Percentiles rank a stretch among this genome's conserved stretches.
Evolutionary conservation across 2,329 filamentous ascomycete species (phyloP).

Genomic region (Lizonia empirigonia): DNA sequence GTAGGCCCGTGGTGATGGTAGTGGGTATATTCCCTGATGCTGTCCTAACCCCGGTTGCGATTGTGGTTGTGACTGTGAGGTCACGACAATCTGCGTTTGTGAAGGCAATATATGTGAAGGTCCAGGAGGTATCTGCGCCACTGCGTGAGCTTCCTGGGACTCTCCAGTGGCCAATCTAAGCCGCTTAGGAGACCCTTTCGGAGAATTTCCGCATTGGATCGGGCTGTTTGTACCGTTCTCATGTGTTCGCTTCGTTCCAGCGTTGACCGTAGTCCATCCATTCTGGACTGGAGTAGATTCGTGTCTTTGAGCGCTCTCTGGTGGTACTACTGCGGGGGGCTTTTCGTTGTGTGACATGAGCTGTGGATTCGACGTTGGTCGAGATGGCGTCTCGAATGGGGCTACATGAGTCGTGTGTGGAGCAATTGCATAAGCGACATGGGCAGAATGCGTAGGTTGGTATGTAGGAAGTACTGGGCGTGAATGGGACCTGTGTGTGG

Average conservation of each 20-base stretch:
- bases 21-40: conserved; percentile 35
- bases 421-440: conserved; percentile 21
- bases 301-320: conserved; percentile 26
- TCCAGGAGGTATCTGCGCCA: conserved; percentile 21
- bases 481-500: conserved; percentile 1
- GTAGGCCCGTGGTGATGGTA: conserved; percentile 27
- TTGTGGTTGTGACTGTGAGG: conserved; percentile 32
- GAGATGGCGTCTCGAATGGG: conserved; percentile 20
- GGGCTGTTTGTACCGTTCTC: conserved; percentile 45
- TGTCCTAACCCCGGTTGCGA: conserved; percentile 27
- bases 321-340: conserved; percentile 15
- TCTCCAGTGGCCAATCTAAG: conserved; percentile 48
- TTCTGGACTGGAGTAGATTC: conserved; percentile 27
- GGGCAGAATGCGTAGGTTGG: conserved; percentile 22
- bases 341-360: conserved; percentile 24
- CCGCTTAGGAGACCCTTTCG: conserved; percentile 52
- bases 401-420: conserved; percentile 1
- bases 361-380: conserved; percentile 20
- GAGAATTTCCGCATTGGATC: conserved; percentile 23
- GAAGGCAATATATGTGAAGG: conserved; percentile 27
- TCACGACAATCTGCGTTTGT: conserved; percentile 38
- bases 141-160: neutral
- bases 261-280: conserved; percentile 55
- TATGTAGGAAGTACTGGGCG: neutral
- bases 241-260: conserved; percentile 48